These are phyloP conservation scores for Colletotrichum euphorbiae DNA, from an alignment of 2,329 filamentous ascomycete species.

Conservation along the genomic window DNA sequence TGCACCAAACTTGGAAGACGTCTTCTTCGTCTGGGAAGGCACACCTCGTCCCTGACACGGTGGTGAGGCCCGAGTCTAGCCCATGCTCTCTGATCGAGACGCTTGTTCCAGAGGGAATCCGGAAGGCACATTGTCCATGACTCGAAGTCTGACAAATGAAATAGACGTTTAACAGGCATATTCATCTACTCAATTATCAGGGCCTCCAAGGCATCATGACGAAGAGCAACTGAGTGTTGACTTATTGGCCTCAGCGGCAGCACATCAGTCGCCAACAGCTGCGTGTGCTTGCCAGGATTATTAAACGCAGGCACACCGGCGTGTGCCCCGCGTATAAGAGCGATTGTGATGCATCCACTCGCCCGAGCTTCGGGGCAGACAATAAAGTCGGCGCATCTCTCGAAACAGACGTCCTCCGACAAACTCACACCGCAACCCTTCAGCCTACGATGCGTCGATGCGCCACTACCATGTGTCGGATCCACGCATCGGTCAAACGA, in stretches of 20 bases:
- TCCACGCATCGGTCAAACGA: conserved; percentile 24
- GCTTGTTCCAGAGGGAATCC: conserved; percentile 25
- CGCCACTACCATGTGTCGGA: conserved; percentile 30
- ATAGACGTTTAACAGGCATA: conserved; percentile 4
- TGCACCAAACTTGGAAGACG: conserved; percentile 12
- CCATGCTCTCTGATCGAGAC: neutral
- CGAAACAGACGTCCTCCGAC: neutral
- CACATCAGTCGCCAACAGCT: neutral
- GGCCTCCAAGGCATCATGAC: neutral
- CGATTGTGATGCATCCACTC: conserved; percentile 7
- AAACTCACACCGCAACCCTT: conserved; percentile 22
- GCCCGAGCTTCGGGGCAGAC: conserved; percentile 4
- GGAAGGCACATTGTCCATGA: conserved; percentile 15
- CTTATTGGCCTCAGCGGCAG: conserved; percentile 6
- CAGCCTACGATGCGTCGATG: conserved; percentile 15
- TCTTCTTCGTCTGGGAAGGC: conserved; percentile 2
- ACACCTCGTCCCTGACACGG: neutral
- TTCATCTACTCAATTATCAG: neutral
- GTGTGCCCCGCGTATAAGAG: neutral
- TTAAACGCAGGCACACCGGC: conserved; percentile 6
- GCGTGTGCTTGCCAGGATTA: neutral
- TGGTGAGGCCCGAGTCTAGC: conserved; percentile 1
- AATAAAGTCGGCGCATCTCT: neutral
- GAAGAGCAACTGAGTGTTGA: no score
- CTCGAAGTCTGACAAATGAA: neutral